Base-by-base conservation (phyloP, 805 yeast genomes). In the Torulaspora gathmanii region DNA sequence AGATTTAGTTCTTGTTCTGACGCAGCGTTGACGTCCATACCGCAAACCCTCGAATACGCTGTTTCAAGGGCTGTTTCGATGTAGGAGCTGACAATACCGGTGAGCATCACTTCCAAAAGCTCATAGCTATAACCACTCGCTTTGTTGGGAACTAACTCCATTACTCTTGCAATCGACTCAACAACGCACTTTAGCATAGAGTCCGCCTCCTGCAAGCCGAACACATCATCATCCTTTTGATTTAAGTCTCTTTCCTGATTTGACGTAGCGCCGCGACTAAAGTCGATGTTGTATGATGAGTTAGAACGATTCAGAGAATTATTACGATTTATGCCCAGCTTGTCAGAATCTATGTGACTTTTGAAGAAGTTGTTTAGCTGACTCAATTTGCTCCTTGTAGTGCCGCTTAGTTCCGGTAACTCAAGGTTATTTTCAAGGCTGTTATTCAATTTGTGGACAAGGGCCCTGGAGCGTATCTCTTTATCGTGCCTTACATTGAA, bases 41-140 rank as follows among this genome's bases (percentile, higher is more conserved):
- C 67, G 41, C 61, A 63, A 26, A 78, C 61, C 37, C 64, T 64
- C 40, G 69, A 74, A 54, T 79, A 84, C 1, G 88, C 73, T 3
- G 80, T 78, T 53, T 87, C 96, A 33, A 90, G 63, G 0, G 87
- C 89, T 12, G 80, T 71, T 31, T 86, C 89, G 35, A 89, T 75
- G 57, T 86, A 88, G 2, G 82, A 73, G 28, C 79, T 79, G 1
- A 95, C 93, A 30, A 86, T 72, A 44, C 83, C 88, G 37, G 78
- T 72, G 17, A 87, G 64, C 41, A 87, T 61, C 29, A 85, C 71
- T 49, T 86, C 86, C 46, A 86, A 70, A 11, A 90, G 64, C 49
- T 81, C 89, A 35, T 79, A 66, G 0, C 87, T 75, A 56, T 80
- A 77, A 36, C 75, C 81, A 5, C 82, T 74, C 2, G 85, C 70